Conservation (phyloP, 2,329 filamentous ascomycete species). For the Ilyonectria destructans region DNA sequence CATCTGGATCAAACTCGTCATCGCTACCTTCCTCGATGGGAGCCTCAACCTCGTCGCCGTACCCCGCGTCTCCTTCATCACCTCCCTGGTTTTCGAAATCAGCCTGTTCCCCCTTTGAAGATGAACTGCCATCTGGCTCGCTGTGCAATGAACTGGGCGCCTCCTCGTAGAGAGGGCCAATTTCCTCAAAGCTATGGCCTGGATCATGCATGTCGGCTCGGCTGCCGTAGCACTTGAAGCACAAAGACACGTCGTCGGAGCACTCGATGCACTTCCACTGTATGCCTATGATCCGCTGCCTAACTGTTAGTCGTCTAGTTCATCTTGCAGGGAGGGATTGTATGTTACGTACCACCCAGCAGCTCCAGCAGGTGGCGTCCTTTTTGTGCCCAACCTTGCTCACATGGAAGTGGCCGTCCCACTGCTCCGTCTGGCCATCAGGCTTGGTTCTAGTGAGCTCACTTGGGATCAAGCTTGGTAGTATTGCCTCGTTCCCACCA, state of each 20-base stretch:
- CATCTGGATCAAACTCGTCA: background rate
- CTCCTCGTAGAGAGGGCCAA: background rate
- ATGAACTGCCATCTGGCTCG: background rate
- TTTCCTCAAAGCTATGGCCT: background rate
- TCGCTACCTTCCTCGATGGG: background rate
- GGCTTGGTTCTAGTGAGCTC: background rate
- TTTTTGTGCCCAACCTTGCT: background rate
- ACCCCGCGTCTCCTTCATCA: background rate
- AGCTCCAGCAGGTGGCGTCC: background rate
- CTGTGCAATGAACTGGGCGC: background rate
- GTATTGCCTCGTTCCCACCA: background rate
- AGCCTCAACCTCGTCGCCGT: background rate
- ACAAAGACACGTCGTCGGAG: conserved; percentile 3
- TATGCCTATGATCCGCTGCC: background rate
- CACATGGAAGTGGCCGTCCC: background rate
- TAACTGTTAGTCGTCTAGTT: background rate
- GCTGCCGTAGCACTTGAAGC: conserved; percentile 6
- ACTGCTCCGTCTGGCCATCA: background rate
- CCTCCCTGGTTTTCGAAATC: background rate
- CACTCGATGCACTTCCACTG: conserved; percentile 9
- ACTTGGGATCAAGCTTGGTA: background rate
- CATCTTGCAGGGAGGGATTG: background rate
- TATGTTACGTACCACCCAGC: background rate
- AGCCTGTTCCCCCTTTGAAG: background rate
- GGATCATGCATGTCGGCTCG: conserved; percentile 1